These are phyloP conservation scores for Fusarium protoensiforme DNA, from an alignment of 2,329 filamentous ascomycete species.

Conservation along the genomic window DNA sequence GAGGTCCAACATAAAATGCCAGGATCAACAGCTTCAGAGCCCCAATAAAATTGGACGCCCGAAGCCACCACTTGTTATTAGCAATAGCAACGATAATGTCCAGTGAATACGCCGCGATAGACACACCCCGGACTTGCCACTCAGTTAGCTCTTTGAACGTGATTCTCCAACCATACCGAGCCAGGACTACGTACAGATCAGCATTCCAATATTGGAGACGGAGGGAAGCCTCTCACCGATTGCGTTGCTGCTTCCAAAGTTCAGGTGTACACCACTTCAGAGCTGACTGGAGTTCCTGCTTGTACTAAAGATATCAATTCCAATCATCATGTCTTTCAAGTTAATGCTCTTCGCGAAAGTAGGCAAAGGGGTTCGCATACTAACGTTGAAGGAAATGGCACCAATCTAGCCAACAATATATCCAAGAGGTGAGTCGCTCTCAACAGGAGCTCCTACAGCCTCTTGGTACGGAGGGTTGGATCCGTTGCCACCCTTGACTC, in stretches of 20 bases:
- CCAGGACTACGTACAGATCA: constrained; percentile 57
- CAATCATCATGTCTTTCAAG: no score
- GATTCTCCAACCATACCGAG: constrained; percentile 71
- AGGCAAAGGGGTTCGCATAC: no score
- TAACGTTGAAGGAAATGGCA: no score
- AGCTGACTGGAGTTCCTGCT: no score
- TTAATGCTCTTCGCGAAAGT: no score
- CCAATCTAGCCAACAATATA: no score
- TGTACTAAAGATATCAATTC: no score
- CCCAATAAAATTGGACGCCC: constrained; percentile 66
- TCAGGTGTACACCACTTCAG: no score
- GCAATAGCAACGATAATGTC: constrained; percentile 65
- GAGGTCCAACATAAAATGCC: constrained; percentile 55
- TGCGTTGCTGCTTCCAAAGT: constrained; percentile 74
- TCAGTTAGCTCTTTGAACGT: constrained; percentile 59
- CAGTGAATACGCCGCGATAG: constrained; percentile 70
- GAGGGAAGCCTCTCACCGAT: constrained; percentile 50
- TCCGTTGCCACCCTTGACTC: no score
- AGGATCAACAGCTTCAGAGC: constrained; percentile 70
- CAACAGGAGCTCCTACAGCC: no score
- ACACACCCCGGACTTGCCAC: constrained; percentile 76
- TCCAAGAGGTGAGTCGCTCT: no score
- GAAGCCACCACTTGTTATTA: constrained; percentile 68
- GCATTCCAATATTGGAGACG: constrained; percentile 49
- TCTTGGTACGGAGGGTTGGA: no score